Percentiles rank a stretch among this genome's conserved stretches.
Evolutionary conservation across 441 rosid genomes (phyloP).

Genomic region (California macrophylla): DNA sequence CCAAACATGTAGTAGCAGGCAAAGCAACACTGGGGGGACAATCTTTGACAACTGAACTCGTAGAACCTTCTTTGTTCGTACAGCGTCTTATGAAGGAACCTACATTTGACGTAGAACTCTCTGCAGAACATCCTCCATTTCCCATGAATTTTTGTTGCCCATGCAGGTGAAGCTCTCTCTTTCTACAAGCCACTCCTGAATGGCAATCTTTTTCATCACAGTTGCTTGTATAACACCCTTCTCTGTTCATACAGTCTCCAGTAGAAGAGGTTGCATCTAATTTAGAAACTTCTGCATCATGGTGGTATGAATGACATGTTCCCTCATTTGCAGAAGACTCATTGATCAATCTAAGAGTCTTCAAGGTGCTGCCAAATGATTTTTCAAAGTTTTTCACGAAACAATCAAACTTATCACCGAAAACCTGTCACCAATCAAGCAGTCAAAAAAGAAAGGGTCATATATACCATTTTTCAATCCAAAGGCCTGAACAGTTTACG

Average conservation of each 20-base stretch:
- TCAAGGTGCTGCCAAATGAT: conserved; percentile 74
- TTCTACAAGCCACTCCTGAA: conserved; percentile 14
- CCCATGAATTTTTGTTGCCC: neutral
- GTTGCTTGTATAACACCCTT: conserved; percentile 20
- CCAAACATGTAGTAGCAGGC: neutral
- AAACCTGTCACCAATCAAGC: conserved; percentile 45
- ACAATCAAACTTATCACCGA: conserved; percentile 53
- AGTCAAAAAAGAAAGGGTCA: conserved; percentile 17
- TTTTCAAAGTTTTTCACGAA: conserved; percentile 63
- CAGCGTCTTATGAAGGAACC: neutral
- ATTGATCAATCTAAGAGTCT: conserved; percentile 58
- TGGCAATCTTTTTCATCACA: conserved; percentile 17
- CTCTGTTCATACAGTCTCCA: conserved; percentile 14
- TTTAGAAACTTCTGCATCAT: conserved; percentile 21
- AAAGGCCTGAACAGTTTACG: conserved; percentile 1
- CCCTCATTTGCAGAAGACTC: conserved; percentile 31
- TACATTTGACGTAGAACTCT: neutral
- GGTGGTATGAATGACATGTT: conserved; percentile 17
- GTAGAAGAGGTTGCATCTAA: conserved; percentile 8
- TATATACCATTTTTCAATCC: conserved; percentile 18
- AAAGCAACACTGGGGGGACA: neutral
- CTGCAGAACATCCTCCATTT: neutral
- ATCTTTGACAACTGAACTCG: conserved; percentile 5
- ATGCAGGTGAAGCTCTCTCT: neutral
- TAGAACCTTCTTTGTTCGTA: conserved; percentile 5